These are phyloP conservation scores for Lipomyces lipofer DNA, from an alignment of 805 yeast genomes.

Conservation along the genomic window DNA sequence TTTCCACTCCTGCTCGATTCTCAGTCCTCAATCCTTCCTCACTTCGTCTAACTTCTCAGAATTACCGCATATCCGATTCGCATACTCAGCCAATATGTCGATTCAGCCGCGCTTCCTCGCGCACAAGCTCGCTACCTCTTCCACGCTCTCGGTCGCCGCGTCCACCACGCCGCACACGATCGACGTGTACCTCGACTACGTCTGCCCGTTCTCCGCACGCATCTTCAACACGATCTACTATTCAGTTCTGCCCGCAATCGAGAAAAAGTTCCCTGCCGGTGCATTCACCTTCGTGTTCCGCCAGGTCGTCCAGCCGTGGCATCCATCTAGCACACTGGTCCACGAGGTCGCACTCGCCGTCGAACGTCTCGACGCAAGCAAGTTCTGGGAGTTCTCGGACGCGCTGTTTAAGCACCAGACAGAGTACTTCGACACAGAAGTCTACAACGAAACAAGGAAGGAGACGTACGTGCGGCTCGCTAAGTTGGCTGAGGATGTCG, in stretches of 20 bases:
- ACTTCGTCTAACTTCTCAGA: too few relatives aligned
- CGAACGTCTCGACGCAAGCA: constrained; percentile 52
- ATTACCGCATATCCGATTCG: too few relatives aligned
- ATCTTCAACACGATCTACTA: constrained; percentile 57
- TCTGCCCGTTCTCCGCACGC: constrained; percentile 73
- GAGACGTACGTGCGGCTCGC: constrained; percentile 57
- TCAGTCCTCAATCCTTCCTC: too few relatives aligned
- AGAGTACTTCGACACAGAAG: constrained; percentile 62
- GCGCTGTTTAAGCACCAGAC: constrained; percentile 57
- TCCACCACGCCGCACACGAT: constrained; percentile 43
- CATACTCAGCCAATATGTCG: too few relatives aligned
- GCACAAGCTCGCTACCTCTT: constrained; percentile 20
- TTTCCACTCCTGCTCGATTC: too few relatives aligned
- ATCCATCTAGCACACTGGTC: constrained; percentile 64
- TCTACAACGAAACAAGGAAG: constrained; percentile 54
- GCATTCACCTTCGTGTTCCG: constrained; percentile 62
- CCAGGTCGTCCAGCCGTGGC: constrained; percentile 91
- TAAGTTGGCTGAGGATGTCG: constrained; percentile 46
- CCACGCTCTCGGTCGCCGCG: constrained; percentile 13
- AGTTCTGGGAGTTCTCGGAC: constrained; percentile 59
- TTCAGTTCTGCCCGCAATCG: constrained; percentile 55
- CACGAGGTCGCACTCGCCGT: constrained; percentile 75
- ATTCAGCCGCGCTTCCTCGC: constrained; percentile 29
- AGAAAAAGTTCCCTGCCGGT: constrained; percentile 46
- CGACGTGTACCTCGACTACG: constrained; percentile 71